Conservation (phyloP, 164 flowering plant genomes). For the Tetracentron sinense region DNA sequence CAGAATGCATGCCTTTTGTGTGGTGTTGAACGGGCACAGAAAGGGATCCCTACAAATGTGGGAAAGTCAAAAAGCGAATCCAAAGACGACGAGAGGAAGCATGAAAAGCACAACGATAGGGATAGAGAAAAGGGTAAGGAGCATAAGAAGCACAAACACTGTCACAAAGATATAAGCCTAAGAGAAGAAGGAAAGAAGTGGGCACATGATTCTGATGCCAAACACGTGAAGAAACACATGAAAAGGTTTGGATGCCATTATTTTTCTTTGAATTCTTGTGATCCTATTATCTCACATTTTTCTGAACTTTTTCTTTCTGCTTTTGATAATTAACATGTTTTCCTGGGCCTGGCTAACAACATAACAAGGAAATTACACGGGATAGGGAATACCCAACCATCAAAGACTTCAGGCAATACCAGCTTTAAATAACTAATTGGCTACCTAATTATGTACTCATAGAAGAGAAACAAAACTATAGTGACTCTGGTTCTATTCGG, state of each 20-base stretch:
- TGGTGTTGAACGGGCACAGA: constrained; percentile 46
- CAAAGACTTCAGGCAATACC: neutral
- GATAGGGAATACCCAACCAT: neutral
- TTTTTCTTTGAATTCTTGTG: neutral
- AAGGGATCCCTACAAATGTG: constrained; percentile 58
- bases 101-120: constrained; percentile 68
- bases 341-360: no score
- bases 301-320: neutral
- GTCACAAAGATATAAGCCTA: constrained; percentile 66
- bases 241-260: constrained; percentile 45
- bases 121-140: constrained; percentile 73
- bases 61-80: constrained; percentile 54
- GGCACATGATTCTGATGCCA: constrained; percentile 56
- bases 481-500: no score
- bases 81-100: constrained; percentile 71
- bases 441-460: no score
- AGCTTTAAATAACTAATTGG: neutral
- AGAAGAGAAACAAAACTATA: no score
- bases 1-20: neutral
- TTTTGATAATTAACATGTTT: neutral
- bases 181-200: constrained; percentile 57
- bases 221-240: constrained; percentile 63
- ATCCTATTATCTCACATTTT: neutral
- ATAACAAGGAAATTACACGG: no score
- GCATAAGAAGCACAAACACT: constrained; percentile 74